Conservation (phyloP, 495 filamentous ascomycete genomes). For the Talaromyces thailandensis region DNA sequence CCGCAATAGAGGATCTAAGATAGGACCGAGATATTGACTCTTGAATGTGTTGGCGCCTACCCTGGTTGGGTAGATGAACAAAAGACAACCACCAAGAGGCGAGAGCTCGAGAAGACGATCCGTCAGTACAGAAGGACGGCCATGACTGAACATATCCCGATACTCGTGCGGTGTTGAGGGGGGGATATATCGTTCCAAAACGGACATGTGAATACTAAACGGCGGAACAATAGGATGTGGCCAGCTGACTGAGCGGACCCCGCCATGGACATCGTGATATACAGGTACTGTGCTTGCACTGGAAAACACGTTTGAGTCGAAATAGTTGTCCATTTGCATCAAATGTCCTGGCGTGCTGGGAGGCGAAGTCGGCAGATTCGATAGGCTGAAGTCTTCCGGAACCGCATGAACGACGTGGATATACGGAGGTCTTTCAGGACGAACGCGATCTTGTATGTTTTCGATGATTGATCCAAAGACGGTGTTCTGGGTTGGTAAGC, state of each 20-base stretch:
- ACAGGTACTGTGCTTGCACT: constrained; percentile 48
- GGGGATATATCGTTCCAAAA: constrained; percentile 65
- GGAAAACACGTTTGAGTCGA: constrained; percentile 48
- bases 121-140: constrained; percentile 51
- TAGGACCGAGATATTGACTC: constrained; percentile 53
- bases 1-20: constrained; percentile 59
- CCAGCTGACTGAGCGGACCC: constrained; percentile 30
- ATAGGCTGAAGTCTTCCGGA: constrained; percentile 52
- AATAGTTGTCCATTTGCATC: constrained; percentile 42
- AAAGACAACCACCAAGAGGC: constrained; percentile 45
- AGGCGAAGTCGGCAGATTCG: constrained; percentile 53
- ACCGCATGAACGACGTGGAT: constrained; percentile 59
- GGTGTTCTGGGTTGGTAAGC: constrained; percentile 22
- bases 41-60: constrained; percentile 56
- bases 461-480: constrained; percentile 43
- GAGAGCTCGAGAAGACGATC: constrained; percentile 60
- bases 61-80: constrained; percentile 65
- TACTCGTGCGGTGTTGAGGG: constrained; percentile 54
- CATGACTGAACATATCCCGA: constrained; percentile 46
- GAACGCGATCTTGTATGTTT: constrained; percentile 41
- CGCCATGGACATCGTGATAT: constrained; percentile 45
- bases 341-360: constrained; percentile 45
- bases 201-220: constrained; percentile 51
- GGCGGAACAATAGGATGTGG: constrained; percentile 58
- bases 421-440: constrained; percentile 37